Evolutionary conservation across 441 rosid genomes (phyloP).

Genomic region (Sinapis alba): DNA sequence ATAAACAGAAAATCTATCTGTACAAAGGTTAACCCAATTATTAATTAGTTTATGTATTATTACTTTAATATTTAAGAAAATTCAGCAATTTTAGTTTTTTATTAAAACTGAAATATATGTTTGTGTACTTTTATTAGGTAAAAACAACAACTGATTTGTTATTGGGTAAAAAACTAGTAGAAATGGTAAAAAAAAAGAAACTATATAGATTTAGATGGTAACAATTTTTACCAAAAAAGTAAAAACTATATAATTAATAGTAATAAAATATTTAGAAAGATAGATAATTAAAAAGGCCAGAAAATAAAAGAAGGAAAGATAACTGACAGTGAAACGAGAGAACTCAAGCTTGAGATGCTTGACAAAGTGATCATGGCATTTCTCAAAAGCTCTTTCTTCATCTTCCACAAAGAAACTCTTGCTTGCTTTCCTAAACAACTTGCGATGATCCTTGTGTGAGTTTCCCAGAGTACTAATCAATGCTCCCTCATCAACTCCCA

Average conservation of each 20-base stretch:
- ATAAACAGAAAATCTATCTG: not conserved
- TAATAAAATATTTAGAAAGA: not conserved
- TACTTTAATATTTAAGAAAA: not conserved
- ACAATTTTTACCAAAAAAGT: not conserved
- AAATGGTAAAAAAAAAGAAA: not conserved
- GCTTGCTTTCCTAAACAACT: constrained; percentile 53
- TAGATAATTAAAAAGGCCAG: not conserved
- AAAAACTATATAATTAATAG: not conserved
- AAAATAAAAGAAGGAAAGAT: not conserved
- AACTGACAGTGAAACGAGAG: constrained; percentile 72
- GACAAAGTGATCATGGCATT: constrained; percentile 59
- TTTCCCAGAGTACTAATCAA: constrained; percentile 60
- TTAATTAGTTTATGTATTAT: not conserved
- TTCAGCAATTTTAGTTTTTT: not conserved
- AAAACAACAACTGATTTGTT: not conserved
- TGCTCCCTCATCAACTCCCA: constrained; percentile 80
- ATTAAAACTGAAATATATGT: not conserved
- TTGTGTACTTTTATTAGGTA: not conserved
- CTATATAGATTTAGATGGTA: not conserved
- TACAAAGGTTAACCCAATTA: not conserved
- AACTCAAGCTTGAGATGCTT: constrained; percentile 75
- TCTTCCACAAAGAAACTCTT: constrained; percentile 65
- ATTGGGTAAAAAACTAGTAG: not conserved
- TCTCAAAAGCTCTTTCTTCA: constrained; percentile 66
- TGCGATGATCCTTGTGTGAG: constrained; percentile 61